Conservation (phyloP, 2,329 filamentous ascomycete species). For the Xylaria sp. region DNA sequence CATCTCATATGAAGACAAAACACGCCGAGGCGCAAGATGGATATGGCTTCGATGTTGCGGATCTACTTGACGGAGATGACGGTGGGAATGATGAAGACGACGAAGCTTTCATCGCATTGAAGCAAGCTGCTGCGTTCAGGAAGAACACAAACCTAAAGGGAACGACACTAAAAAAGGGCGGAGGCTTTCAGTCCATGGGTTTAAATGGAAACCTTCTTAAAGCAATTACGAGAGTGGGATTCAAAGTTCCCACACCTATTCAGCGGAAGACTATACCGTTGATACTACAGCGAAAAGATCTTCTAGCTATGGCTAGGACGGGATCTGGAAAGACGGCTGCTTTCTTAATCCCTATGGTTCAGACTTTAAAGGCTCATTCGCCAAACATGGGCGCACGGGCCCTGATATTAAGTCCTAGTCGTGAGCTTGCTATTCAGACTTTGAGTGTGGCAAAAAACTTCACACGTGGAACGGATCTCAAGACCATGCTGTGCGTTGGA, state of each 20-base stretch:
- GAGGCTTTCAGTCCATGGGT: slow-evolving; percentile 96
- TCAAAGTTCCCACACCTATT: slow-evolving; percentile 95
- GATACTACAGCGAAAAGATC: slow-evolving; percentile 86
- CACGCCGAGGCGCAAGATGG: slow-evolving; percentile 53
- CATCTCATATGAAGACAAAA: slow-evolving; percentile 54
- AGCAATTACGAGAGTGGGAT: slow-evolving; percentile 92
- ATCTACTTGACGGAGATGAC: slow-evolving; percentile 68
- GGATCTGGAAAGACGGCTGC: slow-evolving; percentile 98
- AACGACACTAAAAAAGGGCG: slow-evolving; percentile 90
- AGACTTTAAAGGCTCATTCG: slow-evolving; percentile 89
- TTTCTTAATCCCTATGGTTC: slow-evolving; percentile 98
- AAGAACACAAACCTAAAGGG: slow-evolving; percentile 86
- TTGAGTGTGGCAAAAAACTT: slow-evolving; percentile 80
- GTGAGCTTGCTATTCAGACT: slow-evolving; percentile 87
- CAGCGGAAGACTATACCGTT: slow-evolving; percentile 96
- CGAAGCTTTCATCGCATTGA: slow-evolving; percentile 88
- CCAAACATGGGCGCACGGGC: slow-evolving; percentile 86
- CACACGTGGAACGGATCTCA: slow-evolving; percentile 87
- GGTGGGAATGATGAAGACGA: slow-evolving; percentile 72
- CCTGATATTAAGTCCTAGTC: slow-evolving; percentile 88
- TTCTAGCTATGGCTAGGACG: slow-evolving; percentile 98
- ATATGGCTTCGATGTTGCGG: slow-evolving; percentile 67
- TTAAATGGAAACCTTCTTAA: slow-evolving; percentile 86
- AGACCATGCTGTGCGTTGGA: slow-evolving; percentile 87
- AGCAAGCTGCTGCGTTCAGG: slow-evolving; percentile 87